Conservation (phyloP, 2,329 filamentous ascomycete genomes). For the Beauveria rudraprayagi region DNA sequence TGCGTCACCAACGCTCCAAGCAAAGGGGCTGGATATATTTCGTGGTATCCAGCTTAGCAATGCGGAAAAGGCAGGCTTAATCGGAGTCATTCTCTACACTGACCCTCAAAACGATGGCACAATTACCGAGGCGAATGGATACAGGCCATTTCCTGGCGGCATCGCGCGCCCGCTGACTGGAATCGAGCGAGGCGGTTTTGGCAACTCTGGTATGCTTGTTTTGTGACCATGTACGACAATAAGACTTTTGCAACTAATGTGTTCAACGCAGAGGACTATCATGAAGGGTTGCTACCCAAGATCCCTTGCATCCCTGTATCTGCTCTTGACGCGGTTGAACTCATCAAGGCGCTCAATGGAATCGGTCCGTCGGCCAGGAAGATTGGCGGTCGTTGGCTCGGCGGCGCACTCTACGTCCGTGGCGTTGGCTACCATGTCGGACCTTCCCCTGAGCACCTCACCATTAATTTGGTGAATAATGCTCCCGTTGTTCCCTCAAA, state of each 20-base stretch:
- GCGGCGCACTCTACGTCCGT: conserved; percentile 33
- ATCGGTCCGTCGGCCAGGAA: conserved; percentile 60
- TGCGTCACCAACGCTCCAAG: conserved; percentile 58
- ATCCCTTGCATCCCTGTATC: conserved; percentile 81
- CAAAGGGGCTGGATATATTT: conserved; percentile 39
- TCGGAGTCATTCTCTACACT: conserved; percentile 70
- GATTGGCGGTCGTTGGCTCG: conserved; percentile 53
- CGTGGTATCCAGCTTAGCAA: conserved; percentile 77
- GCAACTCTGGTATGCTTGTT: conserved; percentile 75
- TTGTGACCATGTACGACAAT: conserved; percentile 62
- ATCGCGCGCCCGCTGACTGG: conserved; percentile 18
- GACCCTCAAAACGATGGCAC: conserved; percentile 81
- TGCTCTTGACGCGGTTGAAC: conserved; percentile 64
- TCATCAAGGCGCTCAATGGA: conserved; percentile 71
- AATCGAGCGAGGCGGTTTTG: conserved; percentile 41
- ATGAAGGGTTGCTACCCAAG: conserved; percentile 52
- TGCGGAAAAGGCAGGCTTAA: conserved; percentile 74
- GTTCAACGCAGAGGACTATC: neutral
- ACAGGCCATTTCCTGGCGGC: conserved; percentile 55
- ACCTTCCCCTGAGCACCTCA: conserved; percentile 41
- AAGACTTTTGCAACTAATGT: conserved; percentile 19
- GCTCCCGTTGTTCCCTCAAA: conserved; percentile 41
- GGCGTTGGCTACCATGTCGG: conserved; percentile 36
- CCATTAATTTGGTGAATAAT: conserved; percentile 57
- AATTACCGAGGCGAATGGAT: conserved; percentile 65